Evolutionary conservation across 441 rosid species (phyloP), one percentile per base, ranked within the genome.

Genomic region (Mallotus repandus): DNA sequence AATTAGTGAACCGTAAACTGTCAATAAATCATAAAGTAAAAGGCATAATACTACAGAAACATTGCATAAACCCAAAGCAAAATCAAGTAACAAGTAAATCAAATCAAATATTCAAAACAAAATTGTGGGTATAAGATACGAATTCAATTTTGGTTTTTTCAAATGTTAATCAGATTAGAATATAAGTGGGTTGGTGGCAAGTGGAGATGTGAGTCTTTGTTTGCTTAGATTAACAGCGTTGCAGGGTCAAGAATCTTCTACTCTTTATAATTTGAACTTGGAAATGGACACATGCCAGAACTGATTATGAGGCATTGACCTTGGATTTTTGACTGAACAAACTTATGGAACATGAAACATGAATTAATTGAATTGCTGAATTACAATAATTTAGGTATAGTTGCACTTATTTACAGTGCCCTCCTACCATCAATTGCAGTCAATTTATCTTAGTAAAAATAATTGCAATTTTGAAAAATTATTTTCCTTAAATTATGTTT

Each of bases 221-320:
- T 64, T 8, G 53, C 68, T 63, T 43, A 3, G 22, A 43, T 43
- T 64, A 29, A 64, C 25, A 63, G 18, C 50, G 29, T 22, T 22
- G 38, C 22, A 63, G 18, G 46, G 49, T 45, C 9, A 64, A 64
- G 68, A 61, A 64, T n/a, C 14, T n/a, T 64, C 45, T 64, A 12
- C 18, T 21, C 35, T 57, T 0, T 29, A 29, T 25, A 22, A 5
- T 57, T 57, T 19, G 61, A 57, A 46, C 29, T 16, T 16, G 14
- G 14, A 41, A 43, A n/a, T 63, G 50, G 68, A 21, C 29, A 10
- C 4, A 18, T 63, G 32, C 66, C 48, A 62, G 48, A 18, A 45
- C 21, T 63, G 56, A 63, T 63, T 18, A 62, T 18, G 65, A 53
- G 71, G 63, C 52, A 29, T 78, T 69, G 85, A 72, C 79, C 45